Evolutionary conservation across 441 rosid genomes (phyloP).

Genomic region (Populus hybrid): DNA sequence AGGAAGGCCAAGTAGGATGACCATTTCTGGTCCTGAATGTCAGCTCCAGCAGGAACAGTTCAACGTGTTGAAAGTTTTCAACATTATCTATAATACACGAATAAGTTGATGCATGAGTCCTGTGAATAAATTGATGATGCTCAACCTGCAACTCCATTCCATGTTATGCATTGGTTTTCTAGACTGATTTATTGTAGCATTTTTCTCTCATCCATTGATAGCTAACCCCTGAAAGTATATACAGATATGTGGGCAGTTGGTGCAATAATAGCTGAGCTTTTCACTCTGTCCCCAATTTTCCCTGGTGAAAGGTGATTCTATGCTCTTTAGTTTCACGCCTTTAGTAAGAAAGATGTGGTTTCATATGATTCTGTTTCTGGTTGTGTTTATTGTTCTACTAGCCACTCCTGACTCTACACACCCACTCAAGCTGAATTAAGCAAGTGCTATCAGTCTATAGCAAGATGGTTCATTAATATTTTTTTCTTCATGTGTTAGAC

Average conservation of each 20-base stretch:
- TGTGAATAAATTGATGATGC: too few relatives aligned
- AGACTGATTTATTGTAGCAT: not conserved
- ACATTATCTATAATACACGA: not conserved
- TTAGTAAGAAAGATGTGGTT: not conserved
- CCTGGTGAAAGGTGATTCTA: constrained; percentile 80
- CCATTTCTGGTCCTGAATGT: not conserved
- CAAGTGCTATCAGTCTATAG: not conserved
- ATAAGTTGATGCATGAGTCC: too few relatives aligned
- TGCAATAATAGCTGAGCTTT: constrained; percentile 87
- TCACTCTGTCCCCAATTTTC: constrained; percentile 79
- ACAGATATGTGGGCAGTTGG: constrained; percentile 99
- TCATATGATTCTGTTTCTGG: constrained; percentile 4
- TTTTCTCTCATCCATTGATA: constrained; percentile 5
- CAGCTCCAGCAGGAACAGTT: not conserved
- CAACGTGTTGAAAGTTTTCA: not conserved
- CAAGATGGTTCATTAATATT: not conserved
- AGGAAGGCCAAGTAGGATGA: not conserved
- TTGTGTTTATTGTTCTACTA: not conserved
- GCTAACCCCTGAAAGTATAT: constrained; percentile 24
- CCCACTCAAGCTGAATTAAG: not conserved
- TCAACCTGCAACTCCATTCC: not conserved
- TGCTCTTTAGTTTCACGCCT: not conserved
- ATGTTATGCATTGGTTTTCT: not conserved
- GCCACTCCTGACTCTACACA: not conserved
- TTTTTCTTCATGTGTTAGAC: not conserved